Conservation (phyloP, 1,284 basidiomycete species). For the Boletellus sp. region DNA sequence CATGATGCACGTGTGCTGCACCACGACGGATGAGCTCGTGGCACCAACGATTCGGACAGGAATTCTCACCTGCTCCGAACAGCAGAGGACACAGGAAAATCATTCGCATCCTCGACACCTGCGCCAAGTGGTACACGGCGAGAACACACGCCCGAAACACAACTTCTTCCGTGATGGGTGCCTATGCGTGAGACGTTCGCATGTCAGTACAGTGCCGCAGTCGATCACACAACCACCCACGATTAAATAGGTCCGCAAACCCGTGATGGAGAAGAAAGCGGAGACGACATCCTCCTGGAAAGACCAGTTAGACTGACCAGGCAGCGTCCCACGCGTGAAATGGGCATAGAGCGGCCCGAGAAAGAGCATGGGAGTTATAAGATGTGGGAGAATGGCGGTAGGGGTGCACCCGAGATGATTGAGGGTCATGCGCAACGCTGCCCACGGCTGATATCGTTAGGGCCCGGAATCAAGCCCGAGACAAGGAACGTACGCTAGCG, state of each 20-base stretch:
- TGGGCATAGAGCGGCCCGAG: slow-evolving; percentile 76
- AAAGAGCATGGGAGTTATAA: slow-evolving; percentile 79
- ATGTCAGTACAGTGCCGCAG: neutral
- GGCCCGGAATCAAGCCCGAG: neutral
- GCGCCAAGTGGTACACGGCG: slow-evolving; percentile 65
- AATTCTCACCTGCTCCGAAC: slow-evolving; percentile 77
- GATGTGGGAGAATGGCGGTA: slow-evolving; percentile 46
- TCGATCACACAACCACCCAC: slow-evolving; percentile 44
- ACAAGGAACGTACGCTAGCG: slow-evolving; percentile 29
- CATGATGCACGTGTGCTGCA: slow-evolving; percentile 89
- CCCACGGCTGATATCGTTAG: slow-evolving; percentile 16
- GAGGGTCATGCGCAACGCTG: slow-evolving; percentile 15
- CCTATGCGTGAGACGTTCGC: slow-evolving; percentile 45
- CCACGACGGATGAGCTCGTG: slow-evolving; percentile 11
- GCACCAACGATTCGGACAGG: neutral
- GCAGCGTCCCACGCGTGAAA: slow-evolving; percentile 55
- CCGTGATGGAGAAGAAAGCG: slow-evolving; percentile 50
- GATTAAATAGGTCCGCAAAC: slow-evolving; percentile 74
- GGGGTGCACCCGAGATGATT: slow-evolving; percentile 23
- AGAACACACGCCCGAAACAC: slow-evolving; percentile 89
- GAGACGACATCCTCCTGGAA: slow-evolving; percentile 39
- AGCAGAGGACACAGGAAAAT: slow-evolving; percentile 81
- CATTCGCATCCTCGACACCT: slow-evolving; percentile 53
- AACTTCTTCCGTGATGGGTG: slow-evolving; percentile 88
- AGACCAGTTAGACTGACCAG: slow-evolving; percentile 57